phyloP scores from a whole-genome alignment of 75 land plant species.

The Chamaecyparis obtusa region DNA sequence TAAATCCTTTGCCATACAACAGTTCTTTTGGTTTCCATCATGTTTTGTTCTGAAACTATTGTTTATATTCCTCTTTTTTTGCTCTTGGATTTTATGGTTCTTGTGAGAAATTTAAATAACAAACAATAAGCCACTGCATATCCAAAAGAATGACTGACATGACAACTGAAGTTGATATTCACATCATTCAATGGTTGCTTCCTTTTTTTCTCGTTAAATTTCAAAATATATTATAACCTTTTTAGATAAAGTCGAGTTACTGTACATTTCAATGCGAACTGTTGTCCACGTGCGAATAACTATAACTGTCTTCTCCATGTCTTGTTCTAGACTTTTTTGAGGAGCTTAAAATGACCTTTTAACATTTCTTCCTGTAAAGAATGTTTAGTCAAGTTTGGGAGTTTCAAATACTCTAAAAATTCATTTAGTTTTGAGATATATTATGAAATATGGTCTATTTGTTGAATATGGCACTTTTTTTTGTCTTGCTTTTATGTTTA shows the following conservation, averaged over 20 bases:
- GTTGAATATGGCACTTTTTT: neutral
- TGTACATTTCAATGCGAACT: neutral
- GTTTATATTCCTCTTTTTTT: neutral
- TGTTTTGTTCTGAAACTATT: neutral
- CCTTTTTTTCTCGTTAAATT: neutral
- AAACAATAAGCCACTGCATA: neutral
- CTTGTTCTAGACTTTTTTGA: neutral
- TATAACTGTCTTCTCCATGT: neutral
- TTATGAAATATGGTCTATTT: neutral
- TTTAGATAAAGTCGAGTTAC: neutral
- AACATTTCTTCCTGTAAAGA: neutral
- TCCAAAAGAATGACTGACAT: no score
- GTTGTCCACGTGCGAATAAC: neutral
- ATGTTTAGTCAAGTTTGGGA: neutral
- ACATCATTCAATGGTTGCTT: neutral
- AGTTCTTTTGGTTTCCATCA: neutral
- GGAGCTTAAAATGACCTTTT: neutral
- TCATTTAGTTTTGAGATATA: neutral
- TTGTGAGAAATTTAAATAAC: neutral
- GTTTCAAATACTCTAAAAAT: neutral
- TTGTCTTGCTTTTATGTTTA: neutral
- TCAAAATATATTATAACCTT: neutral
- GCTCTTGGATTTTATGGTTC: neutral
- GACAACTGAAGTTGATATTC: neutral
- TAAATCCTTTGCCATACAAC: neutral